phyloP scores from a whole-genome alignment of 495 filamentous ascomycete genomes.

The Amphirosellinia nigrospora region DNA sequence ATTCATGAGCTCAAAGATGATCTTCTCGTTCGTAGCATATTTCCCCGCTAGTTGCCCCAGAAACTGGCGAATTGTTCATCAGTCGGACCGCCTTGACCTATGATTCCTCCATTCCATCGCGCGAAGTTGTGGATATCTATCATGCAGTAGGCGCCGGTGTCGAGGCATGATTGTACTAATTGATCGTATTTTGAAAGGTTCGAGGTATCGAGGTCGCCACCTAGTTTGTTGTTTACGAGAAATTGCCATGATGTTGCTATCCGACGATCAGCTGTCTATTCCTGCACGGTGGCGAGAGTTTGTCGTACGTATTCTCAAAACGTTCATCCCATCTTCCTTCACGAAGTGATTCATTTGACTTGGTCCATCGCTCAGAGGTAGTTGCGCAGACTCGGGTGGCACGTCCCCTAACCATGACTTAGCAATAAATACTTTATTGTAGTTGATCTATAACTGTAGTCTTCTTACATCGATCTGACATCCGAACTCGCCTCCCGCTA shows the following conservation, averaged over 20 bases:
- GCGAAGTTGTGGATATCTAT: constrained; percentile 62
- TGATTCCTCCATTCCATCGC: constrained; percentile 63
- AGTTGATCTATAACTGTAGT: not conserved
- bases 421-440: constrained; percentile 17
- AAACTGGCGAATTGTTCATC: constrained; percentile 61
- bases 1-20: constrained; percentile 69
- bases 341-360: constrained; percentile 61
- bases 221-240: constrained; percentile 53
- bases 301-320: constrained; percentile 57
- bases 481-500: constrained; percentile 59
- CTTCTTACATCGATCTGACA: constrained; percentile 55
- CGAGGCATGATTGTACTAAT: constrained; percentile 64
- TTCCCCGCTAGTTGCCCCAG: constrained; percentile 64
- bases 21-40: constrained; percentile 53
- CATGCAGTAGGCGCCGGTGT: constrained; percentile 61
- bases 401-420: constrained; percentile 41
- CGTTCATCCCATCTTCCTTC: constrained; percentile 55
- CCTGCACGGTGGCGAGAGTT: not conserved
- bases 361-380: constrained; percentile 47
- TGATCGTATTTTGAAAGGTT: constrained; percentile 62
- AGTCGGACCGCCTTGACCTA: constrained; percentile 63
- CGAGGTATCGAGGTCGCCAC: constrained; percentile 47
- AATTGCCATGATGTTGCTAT: constrained; percentile 60
- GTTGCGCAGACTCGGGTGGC: constrained; percentile 39
- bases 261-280: constrained; percentile 6